phyloP scores from a whole-genome alignment of 805 yeast species.

The Teunomyces cretensis region DNA sequence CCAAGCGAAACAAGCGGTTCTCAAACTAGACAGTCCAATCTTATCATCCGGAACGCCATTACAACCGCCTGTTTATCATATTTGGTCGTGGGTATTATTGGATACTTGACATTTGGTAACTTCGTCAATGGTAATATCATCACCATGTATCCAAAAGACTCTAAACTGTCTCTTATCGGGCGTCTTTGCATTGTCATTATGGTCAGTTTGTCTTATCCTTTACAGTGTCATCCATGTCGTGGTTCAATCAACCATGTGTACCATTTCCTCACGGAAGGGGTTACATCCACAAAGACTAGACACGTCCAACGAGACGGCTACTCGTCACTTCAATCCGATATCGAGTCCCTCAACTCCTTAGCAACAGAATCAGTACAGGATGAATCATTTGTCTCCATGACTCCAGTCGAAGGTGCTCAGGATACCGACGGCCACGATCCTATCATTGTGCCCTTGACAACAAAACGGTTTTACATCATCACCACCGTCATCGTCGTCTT shows the following conservation, averaged over 20 bases:
- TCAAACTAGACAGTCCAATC: slow-evolving; percentile 47
- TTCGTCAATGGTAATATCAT: slow-evolving; percentile 65
- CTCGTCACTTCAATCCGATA: slow-evolving; percentile 26
- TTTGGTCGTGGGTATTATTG: slow-evolving; percentile 61
- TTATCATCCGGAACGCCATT: slow-evolving; percentile 54
- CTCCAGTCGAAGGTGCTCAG: slow-evolving; percentile 48
- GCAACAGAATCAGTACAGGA: slow-evolving; percentile 24
- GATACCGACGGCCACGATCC: slow-evolving; percentile 48
- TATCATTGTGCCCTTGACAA: slow-evolving; percentile 50
- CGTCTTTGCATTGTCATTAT: slow-evolving; percentile 63
- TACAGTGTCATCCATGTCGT: slow-evolving; percentile 80
- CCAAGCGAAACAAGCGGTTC: slow-evolving; percentile 36
- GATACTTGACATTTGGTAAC: slow-evolving; percentile 75
- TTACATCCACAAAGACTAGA: slow-evolving; percentile 23
- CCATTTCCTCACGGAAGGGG: slow-evolving; percentile 45
- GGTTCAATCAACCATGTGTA: slow-evolving; percentile 67
- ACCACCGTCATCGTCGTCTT: slow-evolving; percentile 46
- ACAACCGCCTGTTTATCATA: slow-evolving; percentile 57
- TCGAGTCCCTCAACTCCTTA: slow-evolving; percentile 19
- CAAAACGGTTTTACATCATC: slow-evolving; percentile 45
- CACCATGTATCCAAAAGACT: slow-evolving; percentile 59
- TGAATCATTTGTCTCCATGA: slow-evolving; percentile 41
- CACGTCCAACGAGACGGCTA: slow-evolving; percentile 23
- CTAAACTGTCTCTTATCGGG: slow-evolving; percentile 51
- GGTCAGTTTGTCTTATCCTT: slow-evolving; percentile 76